phyloP scores from a whole-genome alignment of 2,329 filamentous ascomycete species.

The Trichoderma semiorbis region DNA sequence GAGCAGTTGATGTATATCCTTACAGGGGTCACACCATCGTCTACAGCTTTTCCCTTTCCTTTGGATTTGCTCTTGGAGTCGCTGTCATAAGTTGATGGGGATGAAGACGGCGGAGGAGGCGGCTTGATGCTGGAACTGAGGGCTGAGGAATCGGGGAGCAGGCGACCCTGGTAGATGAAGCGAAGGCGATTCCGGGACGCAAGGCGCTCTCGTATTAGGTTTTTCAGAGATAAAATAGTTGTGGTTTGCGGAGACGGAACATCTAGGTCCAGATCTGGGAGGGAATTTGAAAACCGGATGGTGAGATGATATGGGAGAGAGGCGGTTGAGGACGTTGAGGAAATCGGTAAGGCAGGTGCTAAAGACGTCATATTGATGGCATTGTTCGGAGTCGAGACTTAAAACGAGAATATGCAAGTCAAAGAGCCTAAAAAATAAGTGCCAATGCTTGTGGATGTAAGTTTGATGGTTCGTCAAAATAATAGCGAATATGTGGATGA shows the following conservation, averaged over 20 bases:
- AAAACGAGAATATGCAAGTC: not conserved
- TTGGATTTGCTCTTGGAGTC: constrained; percentile 54
- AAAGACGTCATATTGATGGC: constrained; percentile 26
- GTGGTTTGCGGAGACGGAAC: constrained; percentile 65
- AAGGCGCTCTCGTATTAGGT: constrained; percentile 72
- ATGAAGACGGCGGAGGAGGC: constrained; percentile 53
- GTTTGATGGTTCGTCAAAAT: not conserved
- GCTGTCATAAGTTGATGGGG: constrained; percentile 28
- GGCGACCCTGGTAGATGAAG: constrained; percentile 84
- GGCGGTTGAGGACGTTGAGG: constrained; percentile 19
- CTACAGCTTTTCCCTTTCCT: constrained; percentile 25
- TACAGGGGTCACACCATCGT: constrained; percentile 41
- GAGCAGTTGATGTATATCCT: constrained; percentile 91
- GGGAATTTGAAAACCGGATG: constrained; percentile 83
- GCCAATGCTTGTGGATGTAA: not conserved
- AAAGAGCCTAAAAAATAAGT: no score
- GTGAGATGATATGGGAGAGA: constrained; percentile 65
- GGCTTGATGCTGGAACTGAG: constrained; percentile 66
- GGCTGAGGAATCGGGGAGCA: constrained; percentile 70
- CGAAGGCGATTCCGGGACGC: constrained; percentile 70
- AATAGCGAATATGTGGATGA: not conserved
- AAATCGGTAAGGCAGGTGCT: not conserved
- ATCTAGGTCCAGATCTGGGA: constrained; percentile 78
- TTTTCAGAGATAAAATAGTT: constrained; percentile 75
- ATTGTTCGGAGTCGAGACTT: constrained; percentile 19